Evolutionary conservation across 1,284 basidiomycete species (phyloP).

Genomic region (Cronartium quercuum): DNA sequence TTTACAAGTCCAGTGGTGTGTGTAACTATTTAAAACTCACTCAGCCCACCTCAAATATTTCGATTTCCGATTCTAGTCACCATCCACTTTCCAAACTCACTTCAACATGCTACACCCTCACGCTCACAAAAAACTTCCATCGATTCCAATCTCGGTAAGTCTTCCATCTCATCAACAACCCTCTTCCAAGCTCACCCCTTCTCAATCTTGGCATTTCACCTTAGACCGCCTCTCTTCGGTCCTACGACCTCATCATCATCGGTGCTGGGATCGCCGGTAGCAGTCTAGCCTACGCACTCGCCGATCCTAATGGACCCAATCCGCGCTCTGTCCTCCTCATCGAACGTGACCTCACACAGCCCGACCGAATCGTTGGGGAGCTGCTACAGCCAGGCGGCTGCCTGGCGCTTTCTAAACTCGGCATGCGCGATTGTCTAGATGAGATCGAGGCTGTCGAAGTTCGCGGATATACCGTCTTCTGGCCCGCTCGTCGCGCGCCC

Average conservation of each 20-base stretch:
- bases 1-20: too few relatives aligned
- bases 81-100: too few relatives aligned
- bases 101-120: slow-evolving; percentile 21
- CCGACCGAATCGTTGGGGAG: slow-evolving; percentile 96
- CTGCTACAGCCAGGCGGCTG: slow-evolving; percentile 92
- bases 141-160: slow-evolving; percentile 21
- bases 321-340: slow-evolving; percentile 61
- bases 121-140: slow-evolving; percentile 17
- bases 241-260: slow-evolving; percentile 61
- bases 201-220: not conserved
- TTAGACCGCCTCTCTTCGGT: slow-evolving; percentile 3
- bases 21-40: too few relatives aligned
- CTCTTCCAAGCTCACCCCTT: not conserved
- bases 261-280: slow-evolving; percentile 79
- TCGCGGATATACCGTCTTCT: slow-evolving; percentile 80
- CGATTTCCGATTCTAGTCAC: too few relatives aligned
- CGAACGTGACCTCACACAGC: slow-evolving; percentile 71
- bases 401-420: slow-evolving; percentile 67
- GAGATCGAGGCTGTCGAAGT: slow-evolving; percentile 80
- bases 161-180: not conserved
- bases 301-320: slow-evolving; percentile 45
- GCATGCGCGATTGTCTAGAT: slow-evolving; percentile 65
- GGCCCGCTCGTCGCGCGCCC: slow-evolving; percentile 51
- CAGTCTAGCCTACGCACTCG: slow-evolving; percentile 20
- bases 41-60: not conserved